A percentile compares a stretch with the other conserved stretches of the same genome.
These are phyloP conservation scores for Fusarium proliferatum DNA, from an alignment of 2,329 filamentous ascomycete species.

Conservation along the genomic window DNA sequence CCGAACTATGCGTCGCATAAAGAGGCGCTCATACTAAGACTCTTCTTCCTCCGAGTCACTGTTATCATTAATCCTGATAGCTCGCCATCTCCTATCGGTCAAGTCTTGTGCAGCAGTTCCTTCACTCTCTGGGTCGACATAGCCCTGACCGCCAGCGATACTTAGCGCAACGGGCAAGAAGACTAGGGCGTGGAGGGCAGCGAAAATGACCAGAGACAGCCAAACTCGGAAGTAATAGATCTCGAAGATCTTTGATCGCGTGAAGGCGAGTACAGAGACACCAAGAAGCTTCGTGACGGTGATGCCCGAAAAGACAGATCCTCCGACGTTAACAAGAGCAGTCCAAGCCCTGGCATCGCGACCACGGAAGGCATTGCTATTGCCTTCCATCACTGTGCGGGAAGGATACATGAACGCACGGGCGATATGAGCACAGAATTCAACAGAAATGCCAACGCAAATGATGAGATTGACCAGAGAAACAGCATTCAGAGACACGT, in stretches of 20 bases:
- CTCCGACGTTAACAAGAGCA: conserved; percentile 92
- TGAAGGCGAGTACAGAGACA: conserved; percentile 92
- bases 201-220: conserved; percentile 90
- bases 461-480: conserved; percentile 97
- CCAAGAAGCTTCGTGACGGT: conserved; percentile 95
- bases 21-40: conserved; percentile 48
- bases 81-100: conserved; percentile 80
- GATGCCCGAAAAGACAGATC: conserved; percentile 94
- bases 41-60: conserved; percentile 81
- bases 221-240: conserved; percentile 99
- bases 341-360: conserved; percentile 91
- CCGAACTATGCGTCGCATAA: background rate
- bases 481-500: conserved; percentile 93
- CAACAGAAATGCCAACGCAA: conserved; percentile 94
- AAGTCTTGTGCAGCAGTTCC: conserved; percentile 92
- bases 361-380: conserved; percentile 80
- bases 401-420: conserved; percentile 96
- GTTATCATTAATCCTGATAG: conserved; percentile 78
- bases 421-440: conserved; percentile 97
- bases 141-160: conserved; percentile 86
- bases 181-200: conserved; percentile 86
- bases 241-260: conserved; percentile 97
- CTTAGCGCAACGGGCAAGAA: conserved; percentile 92
- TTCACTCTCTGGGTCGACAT: conserved; percentile 86
- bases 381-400: conserved; percentile 79